These are phyloP conservation scores for barley (Hordeum vulgare) DNA, from an alignment of 176 grass and related monocot genomes.

Conservation along the genomic window MorexV3_pseudomolecules_assembly NC_058519.1:597963993-597964492, in stretches of 20 bases:
- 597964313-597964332: constrained; percentile 40
- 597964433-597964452: background rate
- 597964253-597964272: constrained; percentile 49
- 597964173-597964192: constrained; percentile 25
- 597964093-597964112: background rate
- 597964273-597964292: constrained; percentile 48
- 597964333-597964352: constrained; percentile 65
- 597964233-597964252: constrained; percentile 74
- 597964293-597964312: constrained; percentile 58
- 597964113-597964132: background rate
- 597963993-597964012: background rate
- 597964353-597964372: constrained; percentile 21
- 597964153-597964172: background rate
- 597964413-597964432: constrained; percentile 5
- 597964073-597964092: constrained; percentile 35
- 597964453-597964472: too few species aligned
- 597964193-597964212: constrained; percentile 28
- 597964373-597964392: constrained; percentile 1
- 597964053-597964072: constrained; percentile 21
- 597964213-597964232: constrained; percentile 65
- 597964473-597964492: background rate
- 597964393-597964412: constrained; percentile 39
- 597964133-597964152: background rate
- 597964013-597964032: constrained; percentile 34
- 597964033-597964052: background rate